Conservation (phyloP, 352 stramenopile genomes). For the Pythium sukuiense region DNA sequence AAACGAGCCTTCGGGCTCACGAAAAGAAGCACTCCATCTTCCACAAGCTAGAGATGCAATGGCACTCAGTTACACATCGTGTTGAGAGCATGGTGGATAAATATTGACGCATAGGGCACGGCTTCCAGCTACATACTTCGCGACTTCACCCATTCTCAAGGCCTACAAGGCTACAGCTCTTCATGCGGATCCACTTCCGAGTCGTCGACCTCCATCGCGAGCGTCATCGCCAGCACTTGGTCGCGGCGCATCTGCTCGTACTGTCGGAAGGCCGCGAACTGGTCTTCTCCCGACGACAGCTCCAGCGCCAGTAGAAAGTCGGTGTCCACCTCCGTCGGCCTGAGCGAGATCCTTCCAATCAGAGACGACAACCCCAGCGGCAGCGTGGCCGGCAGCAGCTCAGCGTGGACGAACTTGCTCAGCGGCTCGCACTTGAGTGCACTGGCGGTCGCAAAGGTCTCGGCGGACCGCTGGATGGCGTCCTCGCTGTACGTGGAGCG, state of each 20-base stretch:
- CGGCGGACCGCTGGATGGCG: slow-evolving; percentile 47
- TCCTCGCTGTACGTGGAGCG: slow-evolving; percentile 40
- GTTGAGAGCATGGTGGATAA: not conserved
- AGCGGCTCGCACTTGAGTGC: slow-evolving; percentile 50
- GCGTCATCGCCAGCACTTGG: slow-evolving; percentile 48
- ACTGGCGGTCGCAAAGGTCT: slow-evolving; percentile 45
- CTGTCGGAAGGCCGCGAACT: slow-evolving; percentile 63
- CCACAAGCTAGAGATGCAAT: too few species aligned
- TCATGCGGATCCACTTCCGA: slow-evolving; percentile 44
- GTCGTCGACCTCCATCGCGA: slow-evolving; percentile 55
- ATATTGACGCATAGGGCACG: not conserved
- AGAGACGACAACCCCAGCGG: slow-evolving; percentile 52
- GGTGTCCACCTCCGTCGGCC: slow-evolving; percentile 47
- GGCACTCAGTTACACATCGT: too few species aligned
- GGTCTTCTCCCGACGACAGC: slow-evolving; percentile 58
- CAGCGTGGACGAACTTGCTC: slow-evolving; percentile 51
- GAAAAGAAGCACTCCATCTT: too few species aligned
- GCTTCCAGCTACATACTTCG: not conserved
- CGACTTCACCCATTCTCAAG: too few species aligned
- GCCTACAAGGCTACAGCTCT: slow-evolving; percentile 34
- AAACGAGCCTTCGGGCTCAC: too few species aligned
- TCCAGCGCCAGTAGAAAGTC: slow-evolving; percentile 68
- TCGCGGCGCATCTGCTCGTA: slow-evolving; percentile 59
- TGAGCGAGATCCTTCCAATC: slow-evolving; percentile 33
- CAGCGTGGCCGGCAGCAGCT: slow-evolving; percentile 52